phyloP scores from a whole-genome alignment of 192 early-diverging fungal genomes.

The Backusella mclennaniae region DNA sequence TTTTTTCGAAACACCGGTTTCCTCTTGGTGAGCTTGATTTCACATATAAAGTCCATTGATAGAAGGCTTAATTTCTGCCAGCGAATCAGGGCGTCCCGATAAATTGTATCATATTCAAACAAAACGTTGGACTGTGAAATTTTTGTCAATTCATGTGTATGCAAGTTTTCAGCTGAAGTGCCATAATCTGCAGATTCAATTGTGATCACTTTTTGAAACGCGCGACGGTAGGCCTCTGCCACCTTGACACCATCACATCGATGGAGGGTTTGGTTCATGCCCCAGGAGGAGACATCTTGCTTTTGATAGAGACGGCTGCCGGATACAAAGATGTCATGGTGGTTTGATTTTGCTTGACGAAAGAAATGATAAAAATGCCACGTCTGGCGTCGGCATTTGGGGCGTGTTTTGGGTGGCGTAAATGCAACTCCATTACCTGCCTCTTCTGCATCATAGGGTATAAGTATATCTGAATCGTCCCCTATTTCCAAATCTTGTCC shows the following conservation, averaged over 20 bases:
- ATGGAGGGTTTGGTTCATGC: not conserved
- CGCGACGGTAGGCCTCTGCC: conserved; percentile 24
- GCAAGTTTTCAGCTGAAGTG: not conserved
- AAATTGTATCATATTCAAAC: conserved; percentile 28
- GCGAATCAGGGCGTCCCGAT: conserved; percentile 20
- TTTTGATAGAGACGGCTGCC: not conserved
- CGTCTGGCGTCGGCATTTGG: not conserved
- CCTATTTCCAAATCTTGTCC: not conserved
- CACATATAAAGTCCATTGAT: conserved; percentile 30
- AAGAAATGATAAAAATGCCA: not conserved
- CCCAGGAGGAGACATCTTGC: not conserved
- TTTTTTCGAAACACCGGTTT: not conserved
- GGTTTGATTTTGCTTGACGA: not conserved
- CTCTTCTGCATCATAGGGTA: not conserved
- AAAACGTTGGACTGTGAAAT: conserved; percentile 19
- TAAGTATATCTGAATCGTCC: not conserved
- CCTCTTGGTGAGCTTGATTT: conserved; percentile 14
- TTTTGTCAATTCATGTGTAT: conserved; percentile 2
- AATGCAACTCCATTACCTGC: not conserved
- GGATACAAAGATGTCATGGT: not conserved
- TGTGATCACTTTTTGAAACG: conserved; percentile 35
- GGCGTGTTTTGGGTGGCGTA: not conserved
- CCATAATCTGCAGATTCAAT: conserved; percentile 19
- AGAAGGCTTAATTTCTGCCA: conserved; percentile 34
- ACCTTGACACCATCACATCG: conserved; percentile 8